Evolutionary conservation across 2,329 filamentous ascomycete species (phyloP).

Genomic region (Phoma sp.): DNA sequence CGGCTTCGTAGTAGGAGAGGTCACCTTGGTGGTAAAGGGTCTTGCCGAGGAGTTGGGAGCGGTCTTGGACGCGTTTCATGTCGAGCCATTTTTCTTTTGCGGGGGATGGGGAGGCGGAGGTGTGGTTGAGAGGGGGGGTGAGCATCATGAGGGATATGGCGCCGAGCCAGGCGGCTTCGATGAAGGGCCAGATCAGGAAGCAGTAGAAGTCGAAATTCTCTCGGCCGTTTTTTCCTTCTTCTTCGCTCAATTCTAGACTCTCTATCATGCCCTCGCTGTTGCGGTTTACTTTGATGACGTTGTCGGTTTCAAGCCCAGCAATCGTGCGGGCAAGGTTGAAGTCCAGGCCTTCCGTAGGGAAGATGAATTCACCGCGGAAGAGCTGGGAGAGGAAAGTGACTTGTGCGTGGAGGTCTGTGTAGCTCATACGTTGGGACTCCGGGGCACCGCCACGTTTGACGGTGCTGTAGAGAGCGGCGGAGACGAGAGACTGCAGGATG

Average conservation of each 20-base stretch:
- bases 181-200: conserved; percentile 98
- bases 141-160: conserved; percentile 87
- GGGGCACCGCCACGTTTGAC: conserved; percentile 92
- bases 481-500: conserved; percentile 89
- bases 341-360: conserved; percentile 82
- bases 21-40: conserved; percentile 98
- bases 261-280: conserved; percentile 58
- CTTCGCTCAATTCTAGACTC: conserved; percentile 74
- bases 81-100: conserved; percentile 75
- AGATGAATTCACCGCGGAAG: conserved; percentile 97
- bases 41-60: conserved; percentile 85
- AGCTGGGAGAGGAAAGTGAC: conserved; percentile 88
- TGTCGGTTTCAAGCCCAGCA: conserved; percentile 75
- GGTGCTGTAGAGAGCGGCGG: conserved; percentile 85
- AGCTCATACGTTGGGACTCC: conserved; percentile 77
- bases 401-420: conserved; percentile 74
- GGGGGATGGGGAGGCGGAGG: not conserved
- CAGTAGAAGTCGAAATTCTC: conserved; percentile 99
- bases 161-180: conserved; percentile 92
- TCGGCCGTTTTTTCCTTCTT: conserved; percentile 77
- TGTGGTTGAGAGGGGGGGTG: conserved; percentile 67
- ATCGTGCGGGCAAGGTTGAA: conserved; percentile 84
- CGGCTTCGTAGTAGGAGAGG: conserved; percentile 94
- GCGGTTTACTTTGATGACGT: conserved; percentile 74
- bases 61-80: conserved; percentile 77